Evolutionary conservation across 2,329 filamentous ascomycete genomes (phyloP), one percentile per base, ranked within the genome.

Genomic region (Sphaerulina vaccinii): DNA sequence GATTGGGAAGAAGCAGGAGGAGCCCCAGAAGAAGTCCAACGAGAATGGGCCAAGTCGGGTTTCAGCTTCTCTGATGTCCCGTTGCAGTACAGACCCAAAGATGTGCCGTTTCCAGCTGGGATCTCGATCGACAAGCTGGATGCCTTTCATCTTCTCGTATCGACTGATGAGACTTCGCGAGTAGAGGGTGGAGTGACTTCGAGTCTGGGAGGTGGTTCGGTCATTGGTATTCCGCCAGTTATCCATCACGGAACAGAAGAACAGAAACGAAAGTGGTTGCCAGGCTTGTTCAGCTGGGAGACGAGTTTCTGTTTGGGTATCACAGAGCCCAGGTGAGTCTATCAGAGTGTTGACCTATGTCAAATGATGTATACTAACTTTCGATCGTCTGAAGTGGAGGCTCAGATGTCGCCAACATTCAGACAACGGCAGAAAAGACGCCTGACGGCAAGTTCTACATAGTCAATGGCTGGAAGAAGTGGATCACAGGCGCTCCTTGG

Each of bases 291-390:
- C 37, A 74, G 68, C 6, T 81, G 82, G 56, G 75, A 80, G 50
- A 79, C 81, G 5, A 76, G 78, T 48, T 85, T 86, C 61, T 85
- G 81, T 61, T 68, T 86, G 9, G 83, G 81, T 1, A 81, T 86
- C 52, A 86, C 84, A 2, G 84, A 87, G 65, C 83, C 84, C 0
- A 62, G 42, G 42, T 45, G 40, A 43, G 40, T 19, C 1, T 13
- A 19, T n/a, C 19, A 40, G 9, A 13, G 5, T 40, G 2, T 23
- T n/a, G n/a, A n/a, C n/a, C 11, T n/a, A 40, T n/a, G 10, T 3
- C 2, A 1, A n/a, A 13, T n/a, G 13, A n/a, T 23, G 19, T 22
- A 32, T 35, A 16, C 29, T 24, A 1, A 27, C 41, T 44, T 6
- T 27, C 16, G n/a, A 11, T 15, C 3, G 21, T 21, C 5, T 27